Base-by-base conservation (phyloP, 352 stramenopile genomes). In the Pythium biforme region DNA sequence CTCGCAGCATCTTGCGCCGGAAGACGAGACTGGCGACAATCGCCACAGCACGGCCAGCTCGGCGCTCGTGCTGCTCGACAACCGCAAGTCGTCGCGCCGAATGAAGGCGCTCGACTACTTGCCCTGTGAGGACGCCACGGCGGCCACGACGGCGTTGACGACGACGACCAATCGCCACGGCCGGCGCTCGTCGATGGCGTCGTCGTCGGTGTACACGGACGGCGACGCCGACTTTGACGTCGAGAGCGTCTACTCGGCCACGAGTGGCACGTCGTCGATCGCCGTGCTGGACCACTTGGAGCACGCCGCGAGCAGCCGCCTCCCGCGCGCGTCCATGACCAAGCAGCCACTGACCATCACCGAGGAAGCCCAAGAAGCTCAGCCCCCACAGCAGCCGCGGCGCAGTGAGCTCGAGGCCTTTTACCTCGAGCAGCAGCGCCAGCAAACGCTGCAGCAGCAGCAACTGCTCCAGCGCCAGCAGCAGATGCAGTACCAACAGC, bases 261-360 rank as follows among this genome's bases (percentile, higher is more conserved):
- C 68, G 51, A 87, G 77, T 59, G 73, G 72, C 46, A 70, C 67
- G 17, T 88, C 79, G 25, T 88, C 79, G 9, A 75, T 88, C 27
- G 76, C 79, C n/a, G 70, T 88, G 20, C 31, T 88, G 50, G 79
- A 88, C 29, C 5, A 34, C 31, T 47, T 78, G 10, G 70, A 75
- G n/a, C 29, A 59, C 70, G 27, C n/a, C n/a, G n/a, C n/a, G n/a
- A n/a, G n/a, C n/a, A 49, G 45, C 47, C 51, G 52, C 49, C 25
- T 10, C 31, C 31, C 5, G 5, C 31, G 2, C 37, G 6, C 37
- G 9, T 4, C 37, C 37, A 7, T n/a, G 9, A 43, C 2, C 9
- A 43, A n/a, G 37, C 12, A 43, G 64, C 49, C 64, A 68, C 15
- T 54, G 37, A 54, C 62, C n/a, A 62, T 59, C 29, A 37, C 23